phyloP scores from a whole-genome alignment of 2,329 filamentous ascomycete genomes.

The Ophiostoma fasciatum region DNA sequence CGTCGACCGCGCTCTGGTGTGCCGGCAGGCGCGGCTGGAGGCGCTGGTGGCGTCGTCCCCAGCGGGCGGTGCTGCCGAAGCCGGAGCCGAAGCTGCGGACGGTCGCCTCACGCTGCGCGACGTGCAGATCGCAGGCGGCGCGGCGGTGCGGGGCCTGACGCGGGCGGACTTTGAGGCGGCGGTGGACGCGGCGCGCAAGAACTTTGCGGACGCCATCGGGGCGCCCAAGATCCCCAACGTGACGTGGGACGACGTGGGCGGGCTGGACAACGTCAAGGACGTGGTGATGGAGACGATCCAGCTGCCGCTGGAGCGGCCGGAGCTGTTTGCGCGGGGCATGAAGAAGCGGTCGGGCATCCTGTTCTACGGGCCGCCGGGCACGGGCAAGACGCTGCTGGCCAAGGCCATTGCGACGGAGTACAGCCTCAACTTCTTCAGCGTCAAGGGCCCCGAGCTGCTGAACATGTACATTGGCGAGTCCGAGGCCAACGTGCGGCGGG shows the following conservation, averaged over 20 bases:
- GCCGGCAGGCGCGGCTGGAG: conserved; percentile 62
- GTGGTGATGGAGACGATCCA: conserved; percentile 97
- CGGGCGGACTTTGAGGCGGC: conserved; percentile 81
- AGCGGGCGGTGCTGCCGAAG: too few relatives aligned
- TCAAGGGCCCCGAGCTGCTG: conserved; percentile 80
- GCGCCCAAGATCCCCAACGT: conserved; percentile 97
- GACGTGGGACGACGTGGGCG: conserved; percentile 90
- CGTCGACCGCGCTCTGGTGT: conserved; percentile 73
- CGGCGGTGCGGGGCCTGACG: conserved; percentile 61
- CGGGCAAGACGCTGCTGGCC: conserved; percentile 81
- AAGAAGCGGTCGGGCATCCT: conserved; percentile 92
- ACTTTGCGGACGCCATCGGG: conserved; percentile 93
- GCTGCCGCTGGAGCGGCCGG: conserved; percentile 75
- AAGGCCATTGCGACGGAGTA: conserved; percentile 92
- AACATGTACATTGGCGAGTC: conserved; percentile 97
- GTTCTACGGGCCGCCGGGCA: conserved; percentile 84
- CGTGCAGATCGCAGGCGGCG: conserved; percentile 75
- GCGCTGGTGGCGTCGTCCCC: conserved; percentile 36
- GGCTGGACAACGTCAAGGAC: conserved; percentile 85
- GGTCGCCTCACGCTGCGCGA: conserved; percentile 59
- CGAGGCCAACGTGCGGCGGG: conserved; percentile 77
- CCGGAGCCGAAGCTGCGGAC: too few relatives aligned
- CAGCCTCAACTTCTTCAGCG: conserved; percentile 85
- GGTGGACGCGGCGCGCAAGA: conserved; percentile 89
- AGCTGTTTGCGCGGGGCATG: conserved; percentile 93